Evolutionary conservation across 2,329 filamentous ascomycete genomes (phyloP), one percentile per base, ranked within the genome.

Genomic region (Exophiala calicioides): DNA sequence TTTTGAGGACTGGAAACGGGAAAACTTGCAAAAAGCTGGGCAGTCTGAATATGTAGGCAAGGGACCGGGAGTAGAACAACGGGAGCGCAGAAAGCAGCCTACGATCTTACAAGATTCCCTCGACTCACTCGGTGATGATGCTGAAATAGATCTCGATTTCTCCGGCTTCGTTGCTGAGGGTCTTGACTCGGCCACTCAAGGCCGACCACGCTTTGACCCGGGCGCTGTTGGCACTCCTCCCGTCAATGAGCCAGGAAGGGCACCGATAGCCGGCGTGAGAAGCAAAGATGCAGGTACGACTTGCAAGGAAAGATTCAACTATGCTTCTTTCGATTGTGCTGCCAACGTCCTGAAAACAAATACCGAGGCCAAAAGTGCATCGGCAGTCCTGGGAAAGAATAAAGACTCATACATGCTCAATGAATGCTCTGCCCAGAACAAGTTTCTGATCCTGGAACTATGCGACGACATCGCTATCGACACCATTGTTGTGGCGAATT

Each of bases 391-490:
- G 31, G 84, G 95, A 31, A 93, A 98, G 72, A 96, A 96, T 70
- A 97, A 97, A 71, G 93, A 98, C 68, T 91, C 88, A 56, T 98
- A 98, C 68, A 95, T 98, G 89, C 78, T 97, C 34, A 88, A 96
- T 56, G 88, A 91, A 64, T 98, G 93, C 68, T 82, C 84, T 4
- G 83, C 83, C 15, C 75, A 84, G 58, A 91, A 94, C 71, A 97
- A 97, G 68, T 96, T 94, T 63, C 77, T 97, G 54, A 90, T 97
- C 50, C 82, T 98, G 50, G 93, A 98, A 69, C 76, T 98, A 21
- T 97, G 89, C 66, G 89, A 95, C 59, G 80, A 83, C 57, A 86
- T 84, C 33, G 77, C 95, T 33, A 86, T 98, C 48, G 93, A 98
- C 64, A 98, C 93, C 0, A 77, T 98, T 30, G 93, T 97, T n/a